Evolutionary conservation across 148 eudicot species (phyloP).

Genomic region (Suaeda aralocaspica): DNA sequence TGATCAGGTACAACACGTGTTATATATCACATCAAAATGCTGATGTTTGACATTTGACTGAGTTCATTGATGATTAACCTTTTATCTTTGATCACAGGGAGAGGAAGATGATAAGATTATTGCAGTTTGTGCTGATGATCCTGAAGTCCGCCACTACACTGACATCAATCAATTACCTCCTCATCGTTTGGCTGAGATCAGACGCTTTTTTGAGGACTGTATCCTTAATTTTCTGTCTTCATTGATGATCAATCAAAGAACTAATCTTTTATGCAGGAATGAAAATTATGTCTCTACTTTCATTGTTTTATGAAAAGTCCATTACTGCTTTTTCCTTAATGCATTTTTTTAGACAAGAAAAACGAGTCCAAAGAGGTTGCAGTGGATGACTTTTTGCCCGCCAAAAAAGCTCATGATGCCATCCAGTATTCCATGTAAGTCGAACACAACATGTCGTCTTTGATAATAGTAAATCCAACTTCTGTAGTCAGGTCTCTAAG

Average conservation of each 20-base stretch:
- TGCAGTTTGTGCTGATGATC: constrained; percentile 90
- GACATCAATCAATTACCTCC: constrained; percentile 74
- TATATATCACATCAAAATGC: not conserved
- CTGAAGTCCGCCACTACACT: constrained; percentile 69
- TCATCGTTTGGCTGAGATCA: constrained; percentile 76
- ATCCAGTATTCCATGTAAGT: constrained; percentile 29
- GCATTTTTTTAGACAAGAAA: constrained; percentile 27
- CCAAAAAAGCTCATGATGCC: constrained; percentile 26
- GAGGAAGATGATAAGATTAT: constrained; percentile 88
- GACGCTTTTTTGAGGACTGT: constrained; percentile 89
- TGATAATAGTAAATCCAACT: not conserved
- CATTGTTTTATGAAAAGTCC: not conserved
- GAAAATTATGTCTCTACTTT: not conserved
- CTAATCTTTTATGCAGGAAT: not conserved
- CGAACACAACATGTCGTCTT: not conserved
- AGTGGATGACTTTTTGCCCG: constrained; percentile 28
- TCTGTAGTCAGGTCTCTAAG: not conserved
- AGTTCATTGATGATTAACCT: not conserved
- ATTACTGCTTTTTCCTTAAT: constrained; percentile 3
- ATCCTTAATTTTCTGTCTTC: constrained; percentile 31
- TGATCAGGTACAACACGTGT: constrained; percentile 58
- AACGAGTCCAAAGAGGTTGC: constrained; percentile 36
- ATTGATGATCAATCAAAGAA: not conserved
- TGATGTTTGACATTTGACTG: not conserved
- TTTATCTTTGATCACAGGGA: constrained; percentile 42